Base-by-base conservation (phyloP, 73 alveolate species). In the Breviolum minutum region DNA sequence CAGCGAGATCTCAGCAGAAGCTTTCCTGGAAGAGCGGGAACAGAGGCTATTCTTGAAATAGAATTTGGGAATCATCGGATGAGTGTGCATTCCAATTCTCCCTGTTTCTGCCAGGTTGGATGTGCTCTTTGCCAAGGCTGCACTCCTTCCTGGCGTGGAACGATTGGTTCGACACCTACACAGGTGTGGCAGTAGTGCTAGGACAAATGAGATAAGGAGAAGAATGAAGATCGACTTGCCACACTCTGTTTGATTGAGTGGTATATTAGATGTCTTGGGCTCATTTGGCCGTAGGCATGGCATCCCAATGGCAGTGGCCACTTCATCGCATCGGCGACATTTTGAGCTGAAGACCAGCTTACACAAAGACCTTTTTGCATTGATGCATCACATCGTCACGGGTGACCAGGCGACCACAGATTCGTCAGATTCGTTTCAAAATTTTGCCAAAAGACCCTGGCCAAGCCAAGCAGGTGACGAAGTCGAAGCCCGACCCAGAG, bases 281-380 rank as follows among this genome's bases (percentile, higher is more conserved):
- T 14, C 8, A 16, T 16, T 60, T 77, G 87, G 48, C 87, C 26
- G 85, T 73, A 89, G 74, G 87, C 73, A 66, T 64, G 99, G 99
- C 26, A 90, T 95, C 32, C 99, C 99, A n/a, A 95, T 95, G 87
- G 99, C 99, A 7, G 95, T 95, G 54, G 99, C 99, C 40, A 95
- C 99, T 5, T 81, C 95, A 26, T 95, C 99, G 20, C 95, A 83
- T 27, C 88, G 90, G 2, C 87, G 90, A 22, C 95, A 83, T 79
- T 95, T 82, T 83, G 99, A 95, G 22, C 95, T 95, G 81, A 95
- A 95, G 81, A 95, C 99, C 22, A 24, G 48, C 54, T 80, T 82
- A 81, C 99, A 82, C 81, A 64, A 83, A 66, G 99, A 94, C 70
- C 99, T 94, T 54, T 94, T 94, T n/a, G 85, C 62, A 27, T 60